Conservation (phyloP, 306 rosid genomes). For the Senna tora region DNA sequence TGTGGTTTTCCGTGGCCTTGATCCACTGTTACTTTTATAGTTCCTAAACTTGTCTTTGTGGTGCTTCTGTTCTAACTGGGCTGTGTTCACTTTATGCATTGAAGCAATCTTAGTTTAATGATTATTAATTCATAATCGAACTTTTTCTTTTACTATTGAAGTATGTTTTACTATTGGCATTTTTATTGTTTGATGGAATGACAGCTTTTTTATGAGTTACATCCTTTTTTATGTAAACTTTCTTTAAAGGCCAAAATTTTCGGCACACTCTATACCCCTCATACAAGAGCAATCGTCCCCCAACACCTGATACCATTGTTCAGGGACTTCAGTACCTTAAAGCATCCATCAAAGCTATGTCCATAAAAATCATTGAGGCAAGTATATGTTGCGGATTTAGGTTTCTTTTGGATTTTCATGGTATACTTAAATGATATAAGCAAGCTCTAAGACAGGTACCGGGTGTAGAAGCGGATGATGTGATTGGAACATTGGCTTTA, state of each 20-base stretch:
- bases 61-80: constrained; percentile 22
- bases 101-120: constrained; percentile 15
- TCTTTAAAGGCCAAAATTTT: constrained; percentile 76
- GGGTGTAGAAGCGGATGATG: constrained; percentile 99
- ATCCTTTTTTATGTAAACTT: constrained; percentile 38
- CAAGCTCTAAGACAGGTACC: constrained; percentile 70
- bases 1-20: constrained; percentile 36
- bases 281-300: constrained; percentile 95
- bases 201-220: constrained; percentile 30
- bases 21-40: constrained; percentile 11
- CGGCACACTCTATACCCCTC: constrained; percentile 85
- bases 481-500: constrained; percentile 90
- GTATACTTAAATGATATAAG: constrained; percentile 35
- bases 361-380: constrained; percentile 90
- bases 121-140: constrained; percentile 17
- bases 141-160: constrained; percentile 16
- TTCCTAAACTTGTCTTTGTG: constrained; percentile 13
- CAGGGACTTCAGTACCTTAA: constrained; percentile 97
- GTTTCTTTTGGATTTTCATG: constrained; percentile 24
- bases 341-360: constrained; percentile 95
- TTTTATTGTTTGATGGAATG: constrained; percentile 8
- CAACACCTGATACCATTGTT: constrained; percentile 94
- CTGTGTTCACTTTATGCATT: constrained; percentile 23
- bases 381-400: constrained; percentile 36
- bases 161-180: constrained; percentile 16